These are phyloP conservation scores for Suillus subalutaceus DNA, from an alignment of 768 basidiomycete species.

Conservation along the genomic window DNA sequence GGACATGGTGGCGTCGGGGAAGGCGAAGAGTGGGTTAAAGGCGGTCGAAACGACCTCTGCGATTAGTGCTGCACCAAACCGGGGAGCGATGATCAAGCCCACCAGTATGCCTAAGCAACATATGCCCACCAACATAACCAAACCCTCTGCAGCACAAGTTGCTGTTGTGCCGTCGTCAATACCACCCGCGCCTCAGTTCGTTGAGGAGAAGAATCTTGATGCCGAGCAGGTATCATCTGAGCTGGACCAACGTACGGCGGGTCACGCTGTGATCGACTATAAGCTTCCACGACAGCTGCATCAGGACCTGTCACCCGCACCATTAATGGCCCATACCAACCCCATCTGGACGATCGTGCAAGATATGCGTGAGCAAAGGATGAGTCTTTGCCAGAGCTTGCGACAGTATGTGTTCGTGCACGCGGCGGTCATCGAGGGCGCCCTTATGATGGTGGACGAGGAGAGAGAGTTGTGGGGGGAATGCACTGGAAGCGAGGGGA, in stretches of 20 bases:
- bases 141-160: not conserved
- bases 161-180: not conserved
- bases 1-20: not conserved
- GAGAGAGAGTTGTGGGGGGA: slow-evolving; percentile 48
- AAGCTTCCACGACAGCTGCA: slow-evolving; percentile 66
- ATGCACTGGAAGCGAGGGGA: slow-evolving; percentile 22
- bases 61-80: not conserved
- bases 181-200: slow-evolving; percentile 6
- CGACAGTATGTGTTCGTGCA: slow-evolving; percentile 96
- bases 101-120: slow-evolving; percentile 1
- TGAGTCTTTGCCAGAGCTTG: slow-evolving; percentile 94
- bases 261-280: slow-evolving; percentile 48
- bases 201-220: slow-evolving; percentile 4
- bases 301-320: slow-evolving; percentile 52
- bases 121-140: slow-evolving; percentile 6
- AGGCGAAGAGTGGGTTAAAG: not conserved
- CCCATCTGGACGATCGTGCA: slow-evolving; percentile 85
- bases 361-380: slow-evolving; percentile 94
- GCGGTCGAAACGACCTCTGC: slow-evolving; percentile 11
- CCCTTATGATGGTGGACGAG: slow-evolving; percentile 76
- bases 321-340: slow-evolving; percentile 65
- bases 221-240: slow-evolving; percentile 11
- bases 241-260: slow-evolving; percentile 15
- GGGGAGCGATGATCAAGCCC: slow-evolving; percentile 6
- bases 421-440: slow-evolving; percentile 80